Percentiles rank a stretch among this genome's conserved stretches.
Evolutionary conservation across 805 yeast species (phyloP).

Genomic region (Isabelozyma pseudorhagii): DNA sequence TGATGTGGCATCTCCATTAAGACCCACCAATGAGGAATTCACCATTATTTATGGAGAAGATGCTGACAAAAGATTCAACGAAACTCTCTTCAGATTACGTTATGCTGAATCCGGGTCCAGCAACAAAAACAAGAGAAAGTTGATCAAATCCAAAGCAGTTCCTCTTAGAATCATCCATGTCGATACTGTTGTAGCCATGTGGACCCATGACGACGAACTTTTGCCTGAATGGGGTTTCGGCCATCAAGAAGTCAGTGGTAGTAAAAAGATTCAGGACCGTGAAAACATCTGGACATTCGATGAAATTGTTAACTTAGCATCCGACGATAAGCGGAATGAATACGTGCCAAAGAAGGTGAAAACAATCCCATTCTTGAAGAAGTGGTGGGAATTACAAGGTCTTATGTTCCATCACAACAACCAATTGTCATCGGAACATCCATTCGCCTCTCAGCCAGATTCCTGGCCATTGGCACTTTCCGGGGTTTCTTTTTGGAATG

Average conservation of each 20-base stretch:
- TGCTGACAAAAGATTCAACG: constrained; percentile 53
- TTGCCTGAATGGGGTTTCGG: constrained; percentile 94
- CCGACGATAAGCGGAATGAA: constrained; percentile 55
- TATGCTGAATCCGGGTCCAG: constrained; percentile 32
- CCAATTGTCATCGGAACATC: constrained; percentile 82
- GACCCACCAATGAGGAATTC: constrained; percentile 91
- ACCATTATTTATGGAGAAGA: constrained; percentile 65
- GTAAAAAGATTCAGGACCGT: constrained; percentile 68
- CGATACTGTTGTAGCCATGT: constrained; percentile 86
- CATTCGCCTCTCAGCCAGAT: constrained; percentile 90
- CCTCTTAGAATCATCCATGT: constrained; percentile 72
- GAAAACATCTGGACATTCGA: constrained; percentile 78
- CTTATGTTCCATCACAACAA: constrained; percentile 93
- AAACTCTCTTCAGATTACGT: constrained; percentile 76
- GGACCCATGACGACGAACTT: constrained; percentile 81
- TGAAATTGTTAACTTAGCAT: constrained; percentile 53
- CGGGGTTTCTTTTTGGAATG: constrained; percentile 97
- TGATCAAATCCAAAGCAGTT: constrained; percentile 68
- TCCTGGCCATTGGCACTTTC: constrained; percentile 86
- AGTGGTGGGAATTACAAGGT: constrained; percentile 86
- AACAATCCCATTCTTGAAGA: constrained; percentile 68
- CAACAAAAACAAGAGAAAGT: constrained; percentile 46
- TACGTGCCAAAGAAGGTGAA: constrained; percentile 64
- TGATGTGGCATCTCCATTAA: constrained; percentile 93
- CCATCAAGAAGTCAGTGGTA: constrained; percentile 95